phyloP scores from a whole-genome alignment of 1,284 basidiomycete species.

The Ustilago loliicola region DNA sequence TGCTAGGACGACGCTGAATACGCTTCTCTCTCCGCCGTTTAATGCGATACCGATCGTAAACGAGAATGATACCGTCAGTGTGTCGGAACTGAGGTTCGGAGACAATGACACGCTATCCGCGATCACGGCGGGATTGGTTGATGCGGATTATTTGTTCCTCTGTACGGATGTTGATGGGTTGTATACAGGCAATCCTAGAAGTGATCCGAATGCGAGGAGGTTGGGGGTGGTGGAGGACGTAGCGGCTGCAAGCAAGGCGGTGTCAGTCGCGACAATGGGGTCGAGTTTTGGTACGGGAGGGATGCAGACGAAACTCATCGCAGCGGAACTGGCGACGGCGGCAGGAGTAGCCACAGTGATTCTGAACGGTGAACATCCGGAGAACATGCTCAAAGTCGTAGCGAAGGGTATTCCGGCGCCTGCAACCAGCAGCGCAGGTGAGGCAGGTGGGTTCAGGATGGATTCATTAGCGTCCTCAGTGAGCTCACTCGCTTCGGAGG shows the following conservation, averaged over 20 bases:
- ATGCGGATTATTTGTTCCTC: slow-evolving; percentile 96
- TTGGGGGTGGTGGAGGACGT: slow-evolving; percentile 88
- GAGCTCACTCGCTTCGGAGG: slow-evolving; percentile 39
- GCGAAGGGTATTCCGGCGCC: slow-evolving; percentile 60
- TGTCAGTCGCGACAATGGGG: slow-evolving; percentile 90
- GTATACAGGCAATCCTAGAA: slow-evolving; percentile 94
- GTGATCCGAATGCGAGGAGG: slow-evolving; percentile 83
- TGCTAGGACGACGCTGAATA: slow-evolving; percentile 64
- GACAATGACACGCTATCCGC: slow-evolving; percentile 99
- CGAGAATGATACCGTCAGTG: slow-evolving; percentile 69
- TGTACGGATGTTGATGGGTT: slow-evolving; percentile 96
- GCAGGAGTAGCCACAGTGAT: slow-evolving; percentile 97
- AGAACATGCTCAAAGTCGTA: slow-evolving; percentile 85
- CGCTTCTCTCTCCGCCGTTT: slow-evolving; percentile 58
- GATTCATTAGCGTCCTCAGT: slow-evolving; percentile 53
- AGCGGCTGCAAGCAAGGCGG: slow-evolving; percentile 82
- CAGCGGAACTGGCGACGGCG: slow-evolving; percentile 94
- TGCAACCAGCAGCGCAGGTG: not conserved
- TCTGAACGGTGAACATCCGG: slow-evolving; percentile 75
- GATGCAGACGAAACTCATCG: slow-evolving; percentile 99
- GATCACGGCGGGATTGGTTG: slow-evolving; percentile 95
- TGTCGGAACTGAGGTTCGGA: slow-evolving; percentile 94
- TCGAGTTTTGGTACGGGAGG: slow-evolving; percentile 95
- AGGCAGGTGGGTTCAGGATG: slow-evolving; percentile 12
- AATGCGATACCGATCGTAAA: slow-evolving; percentile 69